Conservation (phyloP, 2,329 filamentous ascomycete genomes). For the Dactylellina parvicollis region DNA sequence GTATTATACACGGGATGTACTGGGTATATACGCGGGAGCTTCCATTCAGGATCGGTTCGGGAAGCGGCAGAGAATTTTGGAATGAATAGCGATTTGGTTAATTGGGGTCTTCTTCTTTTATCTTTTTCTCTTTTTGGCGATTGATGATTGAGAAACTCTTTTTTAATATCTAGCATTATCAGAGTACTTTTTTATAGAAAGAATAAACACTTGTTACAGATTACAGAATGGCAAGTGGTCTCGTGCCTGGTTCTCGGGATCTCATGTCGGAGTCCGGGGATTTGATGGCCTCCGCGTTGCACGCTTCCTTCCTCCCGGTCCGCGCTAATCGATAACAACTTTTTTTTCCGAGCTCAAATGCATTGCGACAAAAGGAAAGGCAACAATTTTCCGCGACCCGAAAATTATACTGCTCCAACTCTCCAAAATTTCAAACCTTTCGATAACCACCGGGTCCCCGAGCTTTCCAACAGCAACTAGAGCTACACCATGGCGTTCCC, state of each 20-base stretch:
- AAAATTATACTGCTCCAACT: neutral
- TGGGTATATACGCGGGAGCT: neutral
- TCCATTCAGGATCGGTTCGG: neutral
- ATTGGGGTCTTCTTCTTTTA: neutral
- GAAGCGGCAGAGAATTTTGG: no score
- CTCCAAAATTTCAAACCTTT: neutral
- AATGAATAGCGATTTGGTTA: no score
- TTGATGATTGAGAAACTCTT: neutral
- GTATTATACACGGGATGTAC: neutral
- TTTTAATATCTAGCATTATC: no score
- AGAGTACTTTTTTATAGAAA: no score
- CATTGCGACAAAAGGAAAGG: neutral
- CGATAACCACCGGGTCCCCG: neutral
- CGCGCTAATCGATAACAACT: neutral
- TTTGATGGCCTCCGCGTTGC: neutral
- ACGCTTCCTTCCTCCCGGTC: neutral
- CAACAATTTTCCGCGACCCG: neutral
- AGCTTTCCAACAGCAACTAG: neutral
- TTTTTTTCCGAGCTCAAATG: neutral
- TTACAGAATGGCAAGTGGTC: no score
- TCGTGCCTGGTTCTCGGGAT: no score
- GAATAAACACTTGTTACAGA: no score
- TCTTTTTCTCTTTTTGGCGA: neutral
- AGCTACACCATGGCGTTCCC: conserved; percentile 50
- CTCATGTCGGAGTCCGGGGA: no score